phyloP scores from a whole-genome alignment of 495 filamentous ascomycete species.

The Aspergillus avenaceus region DNA sequence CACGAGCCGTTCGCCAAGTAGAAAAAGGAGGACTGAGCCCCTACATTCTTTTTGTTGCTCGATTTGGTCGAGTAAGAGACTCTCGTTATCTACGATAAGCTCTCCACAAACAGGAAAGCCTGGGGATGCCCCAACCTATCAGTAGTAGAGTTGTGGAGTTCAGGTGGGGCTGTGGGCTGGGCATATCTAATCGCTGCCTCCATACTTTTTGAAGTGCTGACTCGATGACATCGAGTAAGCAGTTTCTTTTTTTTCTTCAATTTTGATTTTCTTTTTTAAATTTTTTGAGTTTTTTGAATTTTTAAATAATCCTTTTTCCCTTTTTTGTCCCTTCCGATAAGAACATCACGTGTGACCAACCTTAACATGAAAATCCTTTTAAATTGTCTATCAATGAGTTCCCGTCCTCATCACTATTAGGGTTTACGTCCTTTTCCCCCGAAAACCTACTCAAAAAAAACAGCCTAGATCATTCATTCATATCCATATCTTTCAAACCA shows the following conservation, averaged over 20 bases:
- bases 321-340: no score
- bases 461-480: no score
- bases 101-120: constrained; percentile 8
- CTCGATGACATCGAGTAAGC: constrained; percentile 44
- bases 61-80: constrained; percentile 21
- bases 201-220: constrained; percentile 17
- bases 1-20: background rate
- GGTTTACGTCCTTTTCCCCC: no score
- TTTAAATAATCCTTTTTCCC: no score
- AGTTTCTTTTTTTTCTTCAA: background rate
- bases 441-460: no score
- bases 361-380: no score
- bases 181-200: constrained; percentile 22
- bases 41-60: constrained; percentile 19
- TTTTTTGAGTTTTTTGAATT: no score
- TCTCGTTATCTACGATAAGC: constrained; percentile 19
- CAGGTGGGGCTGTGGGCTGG: background rate
- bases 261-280: no score
- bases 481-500: no score
- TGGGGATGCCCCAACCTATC: background rate
- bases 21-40: background rate
- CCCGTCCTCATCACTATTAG: no score
- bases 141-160: background rate
- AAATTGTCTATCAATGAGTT: no score
- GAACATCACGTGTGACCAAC: no score